phyloP scores from a whole-genome alignment of 768 basidiomycete genomes.

The Trametopsis cervina region DNA sequence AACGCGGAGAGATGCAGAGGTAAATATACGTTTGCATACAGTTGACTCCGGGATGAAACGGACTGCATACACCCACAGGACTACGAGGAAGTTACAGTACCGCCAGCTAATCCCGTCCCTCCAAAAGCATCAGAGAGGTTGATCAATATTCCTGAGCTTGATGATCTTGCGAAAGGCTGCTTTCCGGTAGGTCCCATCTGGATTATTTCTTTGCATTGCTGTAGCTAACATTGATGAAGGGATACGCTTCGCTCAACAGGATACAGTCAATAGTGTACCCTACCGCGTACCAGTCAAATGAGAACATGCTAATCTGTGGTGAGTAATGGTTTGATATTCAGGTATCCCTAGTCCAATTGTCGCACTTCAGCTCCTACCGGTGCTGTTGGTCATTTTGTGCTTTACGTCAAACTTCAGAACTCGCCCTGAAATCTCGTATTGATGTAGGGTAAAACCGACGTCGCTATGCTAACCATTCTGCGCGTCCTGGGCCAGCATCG shows the following conservation, averaged over 20 bases:
- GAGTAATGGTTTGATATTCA: conserved; percentile 19
- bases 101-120: conserved; percentile 76
- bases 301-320: conserved; percentile 95
- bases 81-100: conserved; percentile 85
- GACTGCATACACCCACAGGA: no score
- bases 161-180: conserved; percentile 69
- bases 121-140: conserved; percentile 65
- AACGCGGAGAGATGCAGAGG: conserved; percentile 57
- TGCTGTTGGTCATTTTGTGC: conserved; percentile 53
- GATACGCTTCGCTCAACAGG: conserved; percentile 81
- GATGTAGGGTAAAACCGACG: conserved; percentile 93
- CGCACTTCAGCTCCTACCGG: conserved; percentile 80
- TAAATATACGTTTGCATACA: conserved; percentile 25
- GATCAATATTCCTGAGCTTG: conserved; percentile 65
- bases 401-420: background rate
- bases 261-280: conserved; percentile 95
- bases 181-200: conserved; percentile 56
- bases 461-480: conserved; percentile 90
- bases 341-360: background rate
- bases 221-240: conserved; percentile 36
- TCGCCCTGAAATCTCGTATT: background rate
- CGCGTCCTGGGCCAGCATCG: conserved; percentile 78
- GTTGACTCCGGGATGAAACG: no score
- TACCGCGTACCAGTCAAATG: conserved; percentile 90
- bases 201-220: background rate